Evolutionary conservation across 1,284 basidiomycete genomes (phyloP), one percentile per base, ranked within the genome.

Genomic region (Anthracocystis panici-leucophaei): DNA sequence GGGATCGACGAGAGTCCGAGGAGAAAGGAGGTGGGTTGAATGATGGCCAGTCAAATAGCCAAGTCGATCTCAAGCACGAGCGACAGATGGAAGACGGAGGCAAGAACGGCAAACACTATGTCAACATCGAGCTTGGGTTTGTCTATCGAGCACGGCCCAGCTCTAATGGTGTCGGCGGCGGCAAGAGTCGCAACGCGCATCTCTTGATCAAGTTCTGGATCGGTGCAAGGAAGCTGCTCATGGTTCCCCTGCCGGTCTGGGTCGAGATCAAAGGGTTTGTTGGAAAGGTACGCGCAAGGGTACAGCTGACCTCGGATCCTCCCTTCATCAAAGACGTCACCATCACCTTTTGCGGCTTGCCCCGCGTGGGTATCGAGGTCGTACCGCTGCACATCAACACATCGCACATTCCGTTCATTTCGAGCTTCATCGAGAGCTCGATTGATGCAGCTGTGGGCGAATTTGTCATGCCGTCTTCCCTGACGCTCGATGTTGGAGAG

Each of bases 241-340:
- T 65, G 44, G 20, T 79, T 1, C 78, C 78, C 1, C 44, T 79
- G n/a, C 76, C 78, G 5, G 78, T 79, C 20, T 78, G 68, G 72
- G 78, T 79, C 21, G 78, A 79, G 61, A 78, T 79, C 64, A 64
- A 67, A 21, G 75, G 78, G 23, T 62, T 79, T 27, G 78, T 78
- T 2, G 78, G 75, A 9, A 72, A 52, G 9, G 49, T 78, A 0
- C 50, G 78, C 3, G 57, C 63, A 6, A 57, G 78, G 18, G 57
- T 78, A 0, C 78, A 79, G 48, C 55, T 78, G 20, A 75, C 68
- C 2, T 73, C 78, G 10, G 78, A 79, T 25, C 72, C 78, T 4
- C 78, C 78, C 6, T 79, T 79, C 48, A 33, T 78, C 60, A 77
- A 77, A 27, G 69, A 75, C 25, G 65, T 79, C 49, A 79, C 75